Evolutionary conservation across 106 monocot genomes (phyloP), one percentile per base, ranked within the genome.

Genomic region (Phalaenopsis equestris): DNA sequence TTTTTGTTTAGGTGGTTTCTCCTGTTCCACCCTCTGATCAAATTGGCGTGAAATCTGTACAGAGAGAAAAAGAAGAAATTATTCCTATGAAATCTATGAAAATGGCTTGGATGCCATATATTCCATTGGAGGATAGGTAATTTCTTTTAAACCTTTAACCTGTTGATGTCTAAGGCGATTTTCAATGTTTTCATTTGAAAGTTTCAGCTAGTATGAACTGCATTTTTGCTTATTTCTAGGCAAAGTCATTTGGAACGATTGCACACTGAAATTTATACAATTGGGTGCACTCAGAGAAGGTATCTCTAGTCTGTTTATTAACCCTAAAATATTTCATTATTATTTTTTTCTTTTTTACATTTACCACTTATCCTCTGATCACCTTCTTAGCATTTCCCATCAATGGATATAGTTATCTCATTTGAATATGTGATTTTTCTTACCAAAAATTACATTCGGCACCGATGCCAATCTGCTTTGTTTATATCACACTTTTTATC

Each of bases 41-140:
- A 82, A 87, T 99, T 72, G 99, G 93, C 5, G 82, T 99, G 80
- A 99, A 91, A 83, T 99, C 99, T 55, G 84, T 99, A 37, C 95
- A 95, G 82, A 88, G 91, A 78, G 93, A 88, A 45, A 88, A 87
- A 4, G 99, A 99, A 84, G 95, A 99, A n/a, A 95, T 99, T 77
- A 79, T 95, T 79, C 95, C 99, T 4, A 99, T 99, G 99, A 93
- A 93, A 82, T 82, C 88, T 73, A 99, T 99, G 99, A 95, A 99
- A 84, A 93, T 99, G 93, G 88, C 82, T 72, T 99, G 99, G 99
- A 85, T 95, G 41, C 95, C 99, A 47, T 99, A 99, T 80, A 88
- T 99, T 84, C 99, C 99, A 19, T 47, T 95, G 56, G 95, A 91
- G 70, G 55, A 90, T 52, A 85, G 99, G 99, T 95, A 84, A 52